Evolutionary conservation across 2,329 filamentous ascomycete genomes (phyloP).

Genomic region (Trichophyton simii): DNA sequence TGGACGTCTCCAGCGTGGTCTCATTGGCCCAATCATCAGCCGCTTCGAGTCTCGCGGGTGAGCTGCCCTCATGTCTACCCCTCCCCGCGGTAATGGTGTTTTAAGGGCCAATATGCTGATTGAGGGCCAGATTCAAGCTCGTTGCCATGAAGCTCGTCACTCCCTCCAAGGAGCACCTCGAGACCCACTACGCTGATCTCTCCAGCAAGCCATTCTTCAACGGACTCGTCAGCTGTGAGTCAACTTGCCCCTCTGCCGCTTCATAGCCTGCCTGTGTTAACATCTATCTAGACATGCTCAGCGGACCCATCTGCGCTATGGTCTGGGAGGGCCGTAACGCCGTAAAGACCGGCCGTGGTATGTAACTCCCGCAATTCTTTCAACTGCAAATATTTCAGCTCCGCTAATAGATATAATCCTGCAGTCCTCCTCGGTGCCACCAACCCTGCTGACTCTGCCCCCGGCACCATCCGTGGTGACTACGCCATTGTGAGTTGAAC

Average conservation of each 20-base stretch:
- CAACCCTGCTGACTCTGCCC: constrained; percentile 88
- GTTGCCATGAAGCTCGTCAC: constrained; percentile 90
- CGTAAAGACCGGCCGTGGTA: constrained; percentile 95
- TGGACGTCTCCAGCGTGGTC: constrained; percentile 59
- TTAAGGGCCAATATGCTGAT: constrained; percentile 6
- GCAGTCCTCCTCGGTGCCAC: constrained; percentile 88
- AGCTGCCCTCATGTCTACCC: constrained; percentile 22
- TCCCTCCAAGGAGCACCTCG: constrained; percentile 86
- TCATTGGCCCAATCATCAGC: constrained; percentile 92
- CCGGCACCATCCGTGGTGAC: constrained; percentile 97
- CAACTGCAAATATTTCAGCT: background rate
- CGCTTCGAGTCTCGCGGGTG: constrained; percentile 96
- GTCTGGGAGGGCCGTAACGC: constrained; percentile 98
- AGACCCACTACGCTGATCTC: constrained; percentile 94
- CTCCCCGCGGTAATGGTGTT: background rate
- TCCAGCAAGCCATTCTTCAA: constrained; percentile 92
- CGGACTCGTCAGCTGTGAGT: constrained; percentile 79
- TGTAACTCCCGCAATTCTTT: constrained; percentile 23
- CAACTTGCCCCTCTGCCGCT: background rate
- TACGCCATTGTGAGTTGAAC: constrained; percentile 52
- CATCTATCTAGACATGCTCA: constrained; percentile 66
- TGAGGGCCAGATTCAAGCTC: constrained; percentile 71
- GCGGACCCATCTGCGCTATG: constrained; percentile 96
- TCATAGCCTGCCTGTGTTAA: background rate
- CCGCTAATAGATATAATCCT: background rate